These are phyloP conservation scores for Trametes cubensis DNA, from an alignment of 768 basidiomycete genomes.

Conservation along the genomic window DNA sequence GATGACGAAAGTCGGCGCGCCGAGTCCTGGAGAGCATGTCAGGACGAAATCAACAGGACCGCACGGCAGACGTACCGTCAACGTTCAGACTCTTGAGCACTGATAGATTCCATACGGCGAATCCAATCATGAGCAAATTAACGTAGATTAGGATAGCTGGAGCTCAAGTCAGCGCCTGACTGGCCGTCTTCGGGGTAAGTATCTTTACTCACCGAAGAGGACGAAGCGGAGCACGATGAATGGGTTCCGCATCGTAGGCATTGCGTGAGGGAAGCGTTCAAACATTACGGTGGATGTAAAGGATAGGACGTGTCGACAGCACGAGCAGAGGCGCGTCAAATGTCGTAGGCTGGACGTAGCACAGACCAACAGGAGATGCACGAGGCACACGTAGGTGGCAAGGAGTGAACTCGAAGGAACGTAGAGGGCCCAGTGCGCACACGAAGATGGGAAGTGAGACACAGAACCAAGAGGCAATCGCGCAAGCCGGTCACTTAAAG, in stretches of 20 bases:
- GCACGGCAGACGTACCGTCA: constrained; percentile 38
- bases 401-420: constrained; percentile 10
- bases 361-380: constrained; percentile 7
- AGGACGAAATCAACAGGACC: background rate
- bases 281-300: constrained; percentile 11
- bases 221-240: constrained; percentile 62
- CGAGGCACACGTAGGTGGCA: background rate
- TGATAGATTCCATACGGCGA: constrained; percentile 60
- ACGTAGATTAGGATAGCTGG: constrained; percentile 53
- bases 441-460: background rate
- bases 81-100: constrained; percentile 39
- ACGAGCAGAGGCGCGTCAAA: constrained; percentile 1
- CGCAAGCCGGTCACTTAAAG: constrained; percentile 9
- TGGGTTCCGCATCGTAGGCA: constrained; percentile 44
- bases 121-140: constrained; percentile 54
- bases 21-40: constrained; percentile 40
- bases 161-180: background rate
- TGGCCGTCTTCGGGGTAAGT: background rate
- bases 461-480: constrained; percentile 6
- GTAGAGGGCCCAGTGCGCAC: background rate
- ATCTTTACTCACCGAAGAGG: constrained; percentile 51
- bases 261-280: constrained; percentile 8
- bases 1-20: constrained; percentile 51
- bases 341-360: constrained; percentile 11
- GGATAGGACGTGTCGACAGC: constrained; percentile 7